These are phyloP conservation scores for Moesziomyces sp. DNA, from an alignment of 1,284 basidiomycete species.

Conservation along the genomic window DNA sequence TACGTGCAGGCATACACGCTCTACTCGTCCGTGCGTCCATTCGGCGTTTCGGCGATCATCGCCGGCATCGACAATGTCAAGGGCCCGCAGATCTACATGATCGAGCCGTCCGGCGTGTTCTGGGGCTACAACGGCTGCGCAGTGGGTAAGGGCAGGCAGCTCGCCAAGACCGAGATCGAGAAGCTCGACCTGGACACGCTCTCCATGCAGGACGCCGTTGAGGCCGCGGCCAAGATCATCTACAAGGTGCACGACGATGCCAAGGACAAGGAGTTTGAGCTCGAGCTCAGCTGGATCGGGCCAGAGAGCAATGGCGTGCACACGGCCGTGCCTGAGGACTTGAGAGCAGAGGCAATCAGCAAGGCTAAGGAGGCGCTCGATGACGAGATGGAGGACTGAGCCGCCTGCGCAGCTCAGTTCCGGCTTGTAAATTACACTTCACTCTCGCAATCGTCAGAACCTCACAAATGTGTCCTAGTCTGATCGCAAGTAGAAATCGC, in stretches of 20 bases:
- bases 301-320: conserved; percentile 85
- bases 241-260: conserved; percentile 96
- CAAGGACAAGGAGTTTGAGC: conserved; percentile 97
- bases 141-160: conserved; percentile 93
- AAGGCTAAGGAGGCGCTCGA: conserved; percentile 90
- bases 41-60: conserved; percentile 91
- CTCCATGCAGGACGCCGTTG: conserved; percentile 70
- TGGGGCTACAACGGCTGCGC: conserved; percentile 75
- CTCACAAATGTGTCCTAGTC: too few species aligned
- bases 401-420: not conserved
- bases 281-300: conserved; percentile 97
- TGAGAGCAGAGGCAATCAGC: conserved; percentile 83
- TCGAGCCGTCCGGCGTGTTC: conserved; percentile 95
- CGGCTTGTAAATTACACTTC: too few species aligned
- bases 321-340: conserved; percentile 82
- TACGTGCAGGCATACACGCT: conserved; percentile 97
- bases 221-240: conserved; percentile 72
- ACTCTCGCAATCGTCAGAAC: too few species aligned
- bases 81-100: conserved; percentile 82
- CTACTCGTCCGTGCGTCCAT: conserved; percentile 97
- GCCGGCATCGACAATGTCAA: conserved; percentile 84
- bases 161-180: conserved; percentile 98
- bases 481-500: not conserved
- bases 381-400: conserved; percentile 79
- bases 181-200: conserved; percentile 87